Percentiles rank a stretch among this genome's conserved stretches.
Conservation (phyloP, 2,329 filamentous ascomycete species). For the Fusarium solani-melongenae region DNA sequence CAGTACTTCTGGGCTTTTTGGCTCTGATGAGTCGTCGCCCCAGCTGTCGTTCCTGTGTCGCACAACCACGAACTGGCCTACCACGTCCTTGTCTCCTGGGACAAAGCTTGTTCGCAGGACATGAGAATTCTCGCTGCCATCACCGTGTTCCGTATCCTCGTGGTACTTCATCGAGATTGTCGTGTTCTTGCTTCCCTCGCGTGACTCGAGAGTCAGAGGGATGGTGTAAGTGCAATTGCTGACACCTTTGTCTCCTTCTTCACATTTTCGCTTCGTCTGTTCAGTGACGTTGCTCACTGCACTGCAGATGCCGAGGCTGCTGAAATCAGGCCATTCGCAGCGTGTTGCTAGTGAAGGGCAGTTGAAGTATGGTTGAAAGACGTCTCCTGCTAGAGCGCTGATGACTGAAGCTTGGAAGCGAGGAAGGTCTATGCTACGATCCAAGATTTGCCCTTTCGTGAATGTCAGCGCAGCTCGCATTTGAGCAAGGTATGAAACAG, state of each 20-base stretch:
- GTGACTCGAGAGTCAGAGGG: not conserved
- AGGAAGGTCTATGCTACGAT: not conserved
- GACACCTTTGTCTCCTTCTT: not conserved
- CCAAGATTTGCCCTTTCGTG: not conserved
- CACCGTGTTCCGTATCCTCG: not conserved
- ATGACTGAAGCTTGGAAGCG: conserved; percentile 2
- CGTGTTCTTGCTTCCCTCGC: not conserved
- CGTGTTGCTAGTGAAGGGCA: conserved; percentile 4
- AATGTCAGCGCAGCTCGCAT: not conserved
- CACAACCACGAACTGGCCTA: not conserved
- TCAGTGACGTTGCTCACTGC: conserved; percentile 2
- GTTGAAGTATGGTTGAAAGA: not conserved
- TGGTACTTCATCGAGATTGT: not conserved
- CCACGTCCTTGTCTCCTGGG: not conserved
- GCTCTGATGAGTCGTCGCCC: not conserved
- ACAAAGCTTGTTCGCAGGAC: not conserved
- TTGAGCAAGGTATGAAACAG: not conserved
- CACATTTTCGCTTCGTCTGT: not conserved
- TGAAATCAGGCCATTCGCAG: conserved; percentile 3
- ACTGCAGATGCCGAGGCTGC: conserved; percentile 6
- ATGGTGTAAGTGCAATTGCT: conserved; percentile 12
- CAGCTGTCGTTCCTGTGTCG: not conserved
- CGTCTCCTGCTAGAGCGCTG: not conserved
- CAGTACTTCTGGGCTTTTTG: not conserved
- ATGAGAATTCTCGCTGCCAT: not conserved